phyloP scores from a whole-genome alignment of 768 basidiomycete species.

The Megacollybia marginata region DNA sequence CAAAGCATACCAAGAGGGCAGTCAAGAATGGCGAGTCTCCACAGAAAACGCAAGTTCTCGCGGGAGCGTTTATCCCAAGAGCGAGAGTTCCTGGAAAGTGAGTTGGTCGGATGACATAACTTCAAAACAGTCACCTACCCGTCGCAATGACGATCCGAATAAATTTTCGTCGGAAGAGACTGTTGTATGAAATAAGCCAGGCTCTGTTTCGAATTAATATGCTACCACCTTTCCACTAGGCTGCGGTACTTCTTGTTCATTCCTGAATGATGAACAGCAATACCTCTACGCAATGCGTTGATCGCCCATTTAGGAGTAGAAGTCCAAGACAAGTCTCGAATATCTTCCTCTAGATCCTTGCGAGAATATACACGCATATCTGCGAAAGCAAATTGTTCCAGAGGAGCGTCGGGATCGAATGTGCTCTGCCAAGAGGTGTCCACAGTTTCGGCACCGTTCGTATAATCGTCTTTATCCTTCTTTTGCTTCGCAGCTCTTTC shows the following conservation, averaged over 20 bases:
- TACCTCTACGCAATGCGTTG: constrained; percentile 45
- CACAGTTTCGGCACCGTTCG: constrained; percentile 6
- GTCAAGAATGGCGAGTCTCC: constrained; percentile 56
- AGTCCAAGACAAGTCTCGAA: constrained; percentile 27
- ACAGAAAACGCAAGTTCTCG: constrained; percentile 57
- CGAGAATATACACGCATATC: constrained; percentile 34
- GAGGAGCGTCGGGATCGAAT: constrained; percentile 54
- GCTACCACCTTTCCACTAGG: constrained; percentile 45
- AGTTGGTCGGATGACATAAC: background rate
- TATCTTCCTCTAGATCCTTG: constrained; percentile 41
- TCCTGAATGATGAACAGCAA: constrained; percentile 65
- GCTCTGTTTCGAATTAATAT: background rate
- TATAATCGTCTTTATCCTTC: constrained; percentile 19
- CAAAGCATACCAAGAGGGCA: constrained; percentile 43
- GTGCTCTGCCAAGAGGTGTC: constrained; percentile 37
- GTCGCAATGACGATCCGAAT: constrained; percentile 64
- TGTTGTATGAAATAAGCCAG: constrained; percentile 12
- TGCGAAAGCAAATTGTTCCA: constrained; percentile 54
- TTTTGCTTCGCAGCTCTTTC: constrained; percentile 34
- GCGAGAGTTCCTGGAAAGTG: constrained; percentile 48
- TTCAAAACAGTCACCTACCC: constrained; percentile 22
- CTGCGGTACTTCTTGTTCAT: constrained; percentile 58
- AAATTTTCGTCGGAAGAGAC: constrained; percentile 56
- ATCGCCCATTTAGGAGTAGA: constrained; percentile 38
- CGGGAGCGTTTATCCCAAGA: constrained; percentile 69